Evolutionary conservation across 139 green algal genomes (phyloP), one percentile per base, ranked within the genome.

Genomic region (Asterochloris sp.): DNA sequence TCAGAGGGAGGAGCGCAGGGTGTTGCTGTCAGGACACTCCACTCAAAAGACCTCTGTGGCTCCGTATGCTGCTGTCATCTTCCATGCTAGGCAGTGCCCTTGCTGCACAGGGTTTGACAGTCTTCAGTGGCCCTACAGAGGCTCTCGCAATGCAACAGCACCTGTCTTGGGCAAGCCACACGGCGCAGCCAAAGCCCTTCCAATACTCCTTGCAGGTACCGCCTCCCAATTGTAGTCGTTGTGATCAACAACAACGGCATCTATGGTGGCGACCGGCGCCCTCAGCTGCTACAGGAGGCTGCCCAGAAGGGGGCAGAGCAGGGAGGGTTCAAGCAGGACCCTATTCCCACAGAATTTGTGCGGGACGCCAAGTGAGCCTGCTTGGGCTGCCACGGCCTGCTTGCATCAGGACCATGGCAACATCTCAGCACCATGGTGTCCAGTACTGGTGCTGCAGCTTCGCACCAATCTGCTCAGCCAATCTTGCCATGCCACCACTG

Each of bases 221-320:
- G 92, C 62, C 90, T 97, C 69, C 90, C 91, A 13, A 78, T 97
- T 12, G 88, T 91, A 14, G 73, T 97, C 16, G 75, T 96, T 13
- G 85, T 97, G 1, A 89, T 97, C 74, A 96, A 97, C 90, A 97
- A 97, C 79, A 86, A 85, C 47, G 93, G 93, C 78, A 91, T 97
- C 73, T 97, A 97, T 71, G 93, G 93, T 9, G 93, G 93, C 11
- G 93, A 97, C 83, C 81, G 93, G 10, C 88, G 93, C 0, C 75
- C 80, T 75, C 13, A 71, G 12, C 66, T n/a, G 12, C 78, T 94
- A 62, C 73, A 38, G 14, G 26, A 76, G 24, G 85, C 88, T 24
- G 90, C 90, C 6, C 28, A 61, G 10, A 29, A 66, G 13, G 92
- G 92, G 17, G 84, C 88, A 16, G 28, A 82, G 9, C 23, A 73